Evolutionary conservation across 257 asterid species (phyloP).

Genomic region (Solanum corneliomulleri): DNA sequence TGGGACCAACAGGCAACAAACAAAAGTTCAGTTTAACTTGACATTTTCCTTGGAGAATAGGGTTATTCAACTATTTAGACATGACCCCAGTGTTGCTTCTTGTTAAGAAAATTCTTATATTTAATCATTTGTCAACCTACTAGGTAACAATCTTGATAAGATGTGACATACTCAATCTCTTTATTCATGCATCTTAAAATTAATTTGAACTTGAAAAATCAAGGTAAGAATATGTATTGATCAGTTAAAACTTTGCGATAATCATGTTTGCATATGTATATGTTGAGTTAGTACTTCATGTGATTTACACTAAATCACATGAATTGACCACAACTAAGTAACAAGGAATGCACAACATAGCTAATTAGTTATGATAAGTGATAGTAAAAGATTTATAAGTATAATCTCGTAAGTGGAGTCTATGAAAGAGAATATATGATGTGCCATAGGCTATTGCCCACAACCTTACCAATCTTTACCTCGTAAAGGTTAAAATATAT

Average conservation of each 20-base stretch:
- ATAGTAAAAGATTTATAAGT: not conserved
- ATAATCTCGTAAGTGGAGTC: too few species aligned
- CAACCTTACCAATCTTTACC: too few species aligned
- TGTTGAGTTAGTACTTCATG: not conserved
- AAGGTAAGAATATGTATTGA: not conserved
- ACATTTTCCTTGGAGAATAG: not conserved
- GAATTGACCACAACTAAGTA: not conserved
- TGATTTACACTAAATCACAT: not conserved
- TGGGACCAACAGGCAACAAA: not conserved
- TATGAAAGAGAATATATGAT: too few species aligned
- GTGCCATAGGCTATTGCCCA: too few species aligned
- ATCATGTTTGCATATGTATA: not conserved
- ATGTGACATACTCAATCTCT: not conserved
- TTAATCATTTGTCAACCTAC: not conserved
- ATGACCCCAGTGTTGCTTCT: not conserved
- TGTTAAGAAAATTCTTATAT: not conserved
- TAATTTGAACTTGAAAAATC: not conserved
- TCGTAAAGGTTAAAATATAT: too few species aligned
- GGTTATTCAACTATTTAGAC: not conserved
- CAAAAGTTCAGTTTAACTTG: not conserved
- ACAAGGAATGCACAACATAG: not conserved
- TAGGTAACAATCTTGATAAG: not conserved
- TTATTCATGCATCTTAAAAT: not conserved
- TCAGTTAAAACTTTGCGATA: not conserved
- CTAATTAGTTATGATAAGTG: not conserved